A percentile compares a stretch with the other conserved stretches of the same genome.
Evolutionary conservation across 2,329 filamentous ascomycete genomes (phyloP).

Genomic region (Epicoccum sorghinum): DNA sequence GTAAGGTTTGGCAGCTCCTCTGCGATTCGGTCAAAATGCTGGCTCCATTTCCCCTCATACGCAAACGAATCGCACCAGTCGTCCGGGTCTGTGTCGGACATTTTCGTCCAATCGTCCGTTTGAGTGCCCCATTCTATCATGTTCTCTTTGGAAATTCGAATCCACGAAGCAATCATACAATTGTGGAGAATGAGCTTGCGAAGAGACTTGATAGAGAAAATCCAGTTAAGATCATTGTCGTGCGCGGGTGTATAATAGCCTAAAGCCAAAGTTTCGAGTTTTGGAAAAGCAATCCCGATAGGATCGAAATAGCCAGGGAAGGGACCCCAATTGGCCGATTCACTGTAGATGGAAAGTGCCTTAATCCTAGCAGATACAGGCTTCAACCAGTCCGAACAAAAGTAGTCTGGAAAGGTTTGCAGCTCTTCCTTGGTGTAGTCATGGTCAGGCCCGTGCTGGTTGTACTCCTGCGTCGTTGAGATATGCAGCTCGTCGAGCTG

Average conservation of each 20-base stretch:
- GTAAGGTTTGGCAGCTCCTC: background rate
- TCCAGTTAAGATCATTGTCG: constrained; percentile 17
- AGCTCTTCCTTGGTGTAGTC: constrained; percentile 13
- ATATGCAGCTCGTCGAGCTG: constrained; percentile 17
- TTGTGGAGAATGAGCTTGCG: constrained; percentile 15
- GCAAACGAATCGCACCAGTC: background rate
- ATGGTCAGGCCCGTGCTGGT: constrained; percentile 11
- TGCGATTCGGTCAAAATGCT: background rate
- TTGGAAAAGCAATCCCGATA: constrained; percentile 12
- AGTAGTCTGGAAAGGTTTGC: background rate
- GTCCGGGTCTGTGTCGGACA: background rate
- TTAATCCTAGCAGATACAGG: constrained; percentile 12
- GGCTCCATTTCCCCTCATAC: background rate
- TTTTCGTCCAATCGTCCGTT: background rate
- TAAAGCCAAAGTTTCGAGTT: constrained; percentile 12
- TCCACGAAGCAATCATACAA: constrained; percentile 11
- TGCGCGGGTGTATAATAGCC: constrained; percentile 20
- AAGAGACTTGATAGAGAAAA: constrained; percentile 8
- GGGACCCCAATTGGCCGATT: constrained; percentile 14
- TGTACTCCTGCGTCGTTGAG: constrained; percentile 10
- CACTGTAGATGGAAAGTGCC: constrained; percentile 7
- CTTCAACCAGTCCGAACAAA: constrained; percentile 15
- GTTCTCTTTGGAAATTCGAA: too few species aligned
- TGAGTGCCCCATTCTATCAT: background rate
- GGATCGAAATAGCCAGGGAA: constrained; percentile 17